These are phyloP conservation scores for Pseudonitzschia multistriata DNA, from an alignment of 108 stramenopile species.

Conservation along the genomic window DNA sequence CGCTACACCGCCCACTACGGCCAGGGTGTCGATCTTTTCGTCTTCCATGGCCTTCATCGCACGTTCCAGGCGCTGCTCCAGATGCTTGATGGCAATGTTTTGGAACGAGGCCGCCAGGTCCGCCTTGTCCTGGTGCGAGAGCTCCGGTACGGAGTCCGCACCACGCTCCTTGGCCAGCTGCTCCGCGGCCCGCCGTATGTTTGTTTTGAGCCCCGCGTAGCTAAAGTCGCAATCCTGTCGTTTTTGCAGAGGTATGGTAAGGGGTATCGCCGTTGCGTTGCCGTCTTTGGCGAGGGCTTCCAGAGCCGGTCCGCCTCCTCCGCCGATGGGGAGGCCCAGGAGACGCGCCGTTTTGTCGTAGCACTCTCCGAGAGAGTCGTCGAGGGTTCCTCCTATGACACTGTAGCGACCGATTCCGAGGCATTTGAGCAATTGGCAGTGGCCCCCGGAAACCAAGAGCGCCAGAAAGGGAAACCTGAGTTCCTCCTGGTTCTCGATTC, in stretches of 20 bases:
- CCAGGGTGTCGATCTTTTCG: constrained; percentile 70
- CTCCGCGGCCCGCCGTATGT: constrained; percentile 70
- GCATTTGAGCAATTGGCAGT: constrained; percentile 91
- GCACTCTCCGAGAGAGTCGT: constrained; percentile 94
- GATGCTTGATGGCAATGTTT: constrained; percentile 86
- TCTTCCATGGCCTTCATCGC: constrained; percentile 69
- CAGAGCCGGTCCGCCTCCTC: constrained; percentile 93
- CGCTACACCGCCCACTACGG: constrained; percentile 97
- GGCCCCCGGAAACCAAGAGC: constrained; percentile 95
- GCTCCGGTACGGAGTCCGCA: constrained; percentile 42
- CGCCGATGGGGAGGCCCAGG: constrained; percentile 82
- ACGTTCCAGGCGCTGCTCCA: constrained; percentile 82
- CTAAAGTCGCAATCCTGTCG: constrained; percentile 94
- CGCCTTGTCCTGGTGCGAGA: constrained; percentile 66
- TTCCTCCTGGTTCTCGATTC: constrained; percentile 50
- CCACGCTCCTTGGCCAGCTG: constrained; percentile 54
- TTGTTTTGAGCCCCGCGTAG: constrained; percentile 95
- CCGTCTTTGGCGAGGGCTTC: constrained; percentile 84
- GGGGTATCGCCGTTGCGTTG: constrained; percentile 64
- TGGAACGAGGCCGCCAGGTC: constrained; percentile 94
- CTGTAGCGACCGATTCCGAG: constrained; percentile 78
- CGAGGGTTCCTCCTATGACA: constrained; percentile 92
- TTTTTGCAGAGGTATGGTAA: constrained; percentile 85
- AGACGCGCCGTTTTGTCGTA: constrained; percentile 94
- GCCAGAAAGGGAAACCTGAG: constrained; percentile 93